Base-by-base conservation (phyloP, 192 early-diverging fungal species). In the Chytriomyces hyalinus region DNA sequence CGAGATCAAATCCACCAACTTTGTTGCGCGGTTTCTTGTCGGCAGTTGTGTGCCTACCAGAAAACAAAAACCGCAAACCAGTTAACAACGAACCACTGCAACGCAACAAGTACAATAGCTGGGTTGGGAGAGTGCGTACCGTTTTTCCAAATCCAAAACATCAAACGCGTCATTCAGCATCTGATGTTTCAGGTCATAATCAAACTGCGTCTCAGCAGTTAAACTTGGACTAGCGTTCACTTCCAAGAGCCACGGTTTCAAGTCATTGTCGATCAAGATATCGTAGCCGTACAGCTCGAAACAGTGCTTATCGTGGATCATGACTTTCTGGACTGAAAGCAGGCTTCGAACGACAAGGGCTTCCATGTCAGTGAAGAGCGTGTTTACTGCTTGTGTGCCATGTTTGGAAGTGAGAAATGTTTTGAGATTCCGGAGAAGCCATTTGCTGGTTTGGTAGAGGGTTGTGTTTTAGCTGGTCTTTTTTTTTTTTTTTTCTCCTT, bases 221-320 rank as follows among this genome's bases (percentile, higher is more conserved):
- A 90, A 73, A 11, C 84, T 86, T 1, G 89, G 89, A 43, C 84
- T 85, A 7, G 89, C 89, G 80, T 90, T 90, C 28, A 90, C 88
- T 84, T 90, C 89, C 15, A 90, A 77, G 6, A 89, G 71, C 89
- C 89, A 90, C 75, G 89, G 89, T 59, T 88, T 90, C 24, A 90
- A 74, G 60, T 90, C 80, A 26, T 84, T 49, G 65, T 90, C 89
- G 44, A 90, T 88, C 8, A 90, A 82, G 45, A 90, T 88, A 72
- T 90, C 89, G 69, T 89, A 90, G 43, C 89, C 89, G 76, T 89
- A 87, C 66, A 90, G 75, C 67, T 90, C 89, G 79, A 90, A 90
- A 62, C 89, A 90, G 65, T 90, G 89, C 80, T 90, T 90, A 65
- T 90, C 89, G 67, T 90, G 90, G n/a, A 90, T 90, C 89, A 90